Conservation (phyloP, 2,329 filamentous ascomycete species). For the Fusarium poae region DNA sequence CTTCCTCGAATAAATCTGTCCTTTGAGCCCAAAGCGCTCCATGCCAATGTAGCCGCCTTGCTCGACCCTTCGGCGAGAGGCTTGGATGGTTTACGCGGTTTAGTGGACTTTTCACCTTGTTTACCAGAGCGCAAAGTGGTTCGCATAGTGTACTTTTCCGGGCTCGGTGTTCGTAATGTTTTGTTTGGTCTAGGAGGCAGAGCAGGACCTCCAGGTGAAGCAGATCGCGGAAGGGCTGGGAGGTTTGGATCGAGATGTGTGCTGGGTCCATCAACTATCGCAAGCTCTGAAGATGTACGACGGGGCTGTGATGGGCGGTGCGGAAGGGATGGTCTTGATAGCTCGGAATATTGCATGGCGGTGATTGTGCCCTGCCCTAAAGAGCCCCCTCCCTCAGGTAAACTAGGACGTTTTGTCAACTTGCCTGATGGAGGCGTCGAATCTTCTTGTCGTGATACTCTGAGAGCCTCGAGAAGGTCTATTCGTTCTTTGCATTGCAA, state of each 20-base stretch:
- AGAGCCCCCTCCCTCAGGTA: slow-evolving; percentile 64
- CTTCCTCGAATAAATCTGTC: slow-evolving; percentile 52
- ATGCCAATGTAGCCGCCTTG: slow-evolving; percentile 74
- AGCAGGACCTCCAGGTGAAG: slow-evolving; percentile 50
- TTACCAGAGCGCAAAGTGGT: slow-evolving; percentile 69
- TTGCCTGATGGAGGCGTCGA: slow-evolving; percentile 39
- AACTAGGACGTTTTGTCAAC: slow-evolving; percentile 39
- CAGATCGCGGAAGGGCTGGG: slow-evolving; percentile 46
- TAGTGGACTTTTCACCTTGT: slow-evolving; percentile 58
- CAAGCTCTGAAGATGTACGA: slow-evolving; percentile 65
- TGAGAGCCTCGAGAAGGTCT: slow-evolving; percentile 85
- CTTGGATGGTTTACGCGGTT: slow-evolving; percentile 58
- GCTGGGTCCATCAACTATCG: slow-evolving; percentile 54
- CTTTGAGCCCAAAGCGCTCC: slow-evolving; percentile 62
- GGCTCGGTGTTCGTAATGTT: slow-evolving; percentile 65
- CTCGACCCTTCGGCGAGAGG: slow-evolving; percentile 66
- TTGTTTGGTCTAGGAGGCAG: slow-evolving; percentile 54
- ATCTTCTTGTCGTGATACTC: slow-evolving; percentile 68
- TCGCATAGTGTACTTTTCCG: slow-evolving; percentile 72
- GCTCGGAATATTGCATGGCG: slow-evolving; percentile 80
- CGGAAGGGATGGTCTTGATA: slow-evolving; percentile 76
- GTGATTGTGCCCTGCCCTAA: slow-evolving; percentile 87
- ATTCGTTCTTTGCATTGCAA: slow-evolving; percentile 94
- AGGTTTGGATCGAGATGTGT: slow-evolving; percentile 35
- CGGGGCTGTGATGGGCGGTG: slow-evolving; percentile 69